These are phyloP conservation scores for Trichophyton benhamiae DNA, from an alignment of 2,329 filamentous ascomycete species.

Conservation along the genomic window DNA sequence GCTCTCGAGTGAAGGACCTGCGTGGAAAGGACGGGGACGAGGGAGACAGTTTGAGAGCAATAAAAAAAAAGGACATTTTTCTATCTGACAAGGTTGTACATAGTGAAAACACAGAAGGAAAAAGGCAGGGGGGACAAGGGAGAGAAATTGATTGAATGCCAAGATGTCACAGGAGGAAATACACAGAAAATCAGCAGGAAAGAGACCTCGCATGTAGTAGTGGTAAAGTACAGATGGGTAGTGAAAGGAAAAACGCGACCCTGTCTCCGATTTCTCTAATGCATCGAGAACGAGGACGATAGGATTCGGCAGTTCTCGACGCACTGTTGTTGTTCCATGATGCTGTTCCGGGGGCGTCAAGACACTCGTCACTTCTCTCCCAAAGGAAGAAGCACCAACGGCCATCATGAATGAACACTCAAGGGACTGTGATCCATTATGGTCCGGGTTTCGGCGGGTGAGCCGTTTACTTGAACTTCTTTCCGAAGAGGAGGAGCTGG, in stretches of 20 bases:
- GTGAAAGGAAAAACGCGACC: constrained; percentile 28
- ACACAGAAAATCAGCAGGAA: constrained; percentile 15
- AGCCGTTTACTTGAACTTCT: constrained; percentile 72
- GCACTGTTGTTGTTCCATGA: not conserved
- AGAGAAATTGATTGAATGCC: constrained; percentile 13
- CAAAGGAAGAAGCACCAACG: constrained; percentile 5
- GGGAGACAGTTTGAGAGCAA: constrained; percentile 1
- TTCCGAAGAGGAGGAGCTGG: constrained; percentile 98
- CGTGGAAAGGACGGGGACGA: not conserved
- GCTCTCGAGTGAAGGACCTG: not conserved
- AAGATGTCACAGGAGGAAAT: constrained; percentile 13
- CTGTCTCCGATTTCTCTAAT: constrained; percentile 30
- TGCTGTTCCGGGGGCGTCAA: not conserved
- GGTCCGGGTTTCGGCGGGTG: constrained; percentile 5
- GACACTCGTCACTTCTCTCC: constrained; percentile 15
- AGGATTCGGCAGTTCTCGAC: not conserved
- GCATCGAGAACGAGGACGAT: constrained; percentile 29
- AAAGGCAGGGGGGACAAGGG: constrained; percentile 5
- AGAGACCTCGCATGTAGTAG: constrained; percentile 34
- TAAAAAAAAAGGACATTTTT: constrained; percentile 9
- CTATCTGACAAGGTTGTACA: constrained; percentile 9
- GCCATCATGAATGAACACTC: constrained; percentile 21
- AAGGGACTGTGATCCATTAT: not conserved
- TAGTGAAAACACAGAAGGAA: not conserved
- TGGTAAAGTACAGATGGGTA: constrained; percentile 36